Conservation (phyloP, 257 asterid genomes). For the Fraxinus cuspidata region DNA sequence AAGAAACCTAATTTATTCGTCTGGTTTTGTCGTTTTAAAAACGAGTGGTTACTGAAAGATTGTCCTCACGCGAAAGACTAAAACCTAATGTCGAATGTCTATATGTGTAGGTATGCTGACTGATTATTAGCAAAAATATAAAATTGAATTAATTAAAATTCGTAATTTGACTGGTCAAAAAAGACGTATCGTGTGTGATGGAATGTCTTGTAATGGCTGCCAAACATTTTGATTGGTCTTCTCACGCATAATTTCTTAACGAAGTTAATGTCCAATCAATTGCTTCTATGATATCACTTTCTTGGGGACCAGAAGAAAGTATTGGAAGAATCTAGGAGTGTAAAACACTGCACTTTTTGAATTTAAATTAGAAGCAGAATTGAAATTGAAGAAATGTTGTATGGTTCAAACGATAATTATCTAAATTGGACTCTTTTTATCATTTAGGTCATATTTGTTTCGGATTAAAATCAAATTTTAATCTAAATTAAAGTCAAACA, state of each 20-base stretch:
- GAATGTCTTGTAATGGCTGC: neutral
- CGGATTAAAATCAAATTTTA: too few relatives aligned
- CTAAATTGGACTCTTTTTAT: neutral
- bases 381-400: neutral
- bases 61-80: neutral
- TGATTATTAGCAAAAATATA: constrained; percentile 1
- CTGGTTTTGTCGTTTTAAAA: constrained; percentile 1
- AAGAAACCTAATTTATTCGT: neutral
- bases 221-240: constrained; percentile 11
- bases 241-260: constrained; percentile 8
- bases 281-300: neutral
- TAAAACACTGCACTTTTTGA: neutral
- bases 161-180: constrained; percentile 11
- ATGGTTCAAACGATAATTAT: neutral
- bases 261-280: neutral
- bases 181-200: neutral
- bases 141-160: neutral
- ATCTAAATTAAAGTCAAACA: too few relatives aligned
- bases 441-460: too few relatives aligned
- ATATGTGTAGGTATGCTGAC: neutral
- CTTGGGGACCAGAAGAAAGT: neutral
- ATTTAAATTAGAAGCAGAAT: neutral
- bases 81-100: neutral
- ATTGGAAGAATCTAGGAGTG: neutral
- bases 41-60: constrained; percentile 4